Evolutionary conservation across 805 yeast genomes (phyloP).

Genomic region (Debaryomyces hansenii): DNA sequence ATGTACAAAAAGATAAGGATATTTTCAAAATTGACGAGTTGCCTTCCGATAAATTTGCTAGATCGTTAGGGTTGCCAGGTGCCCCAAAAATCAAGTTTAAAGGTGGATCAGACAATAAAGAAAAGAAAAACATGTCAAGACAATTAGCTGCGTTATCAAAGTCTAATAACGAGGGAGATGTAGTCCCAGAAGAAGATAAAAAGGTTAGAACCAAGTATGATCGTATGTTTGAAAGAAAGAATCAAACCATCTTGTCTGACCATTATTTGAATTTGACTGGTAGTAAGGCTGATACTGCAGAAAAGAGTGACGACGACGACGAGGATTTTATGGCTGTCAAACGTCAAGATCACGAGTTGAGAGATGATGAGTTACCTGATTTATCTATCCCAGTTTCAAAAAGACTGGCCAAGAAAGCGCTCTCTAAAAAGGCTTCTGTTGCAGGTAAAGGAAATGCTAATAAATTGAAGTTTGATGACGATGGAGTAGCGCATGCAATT

Average conservation of each 20-base stretch:
- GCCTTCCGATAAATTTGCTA: slow-evolving; percentile 82
- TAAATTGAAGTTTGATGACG: slow-evolving; percentile 88
- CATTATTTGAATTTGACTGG: slow-evolving; percentile 78
- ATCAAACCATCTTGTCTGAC: slow-evolving; percentile 88
- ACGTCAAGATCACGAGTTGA: slow-evolving; percentile 70
- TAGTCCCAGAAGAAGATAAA: slow-evolving; percentile 32
- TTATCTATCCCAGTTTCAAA: slow-evolving; percentile 70
- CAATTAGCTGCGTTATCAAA: slow-evolving; percentile 58
- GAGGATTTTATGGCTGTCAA: slow-evolving; percentile 83
- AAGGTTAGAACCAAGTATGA: slow-evolving; percentile 85
- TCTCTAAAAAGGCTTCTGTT: slow-evolving; percentile 76
- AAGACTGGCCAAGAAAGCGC: slow-evolving; percentile 79
- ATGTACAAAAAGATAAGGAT: slow-evolving; percentile 83
- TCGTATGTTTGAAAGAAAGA: slow-evolving; percentile 91
- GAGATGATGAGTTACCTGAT: slow-evolving; percentile 65
- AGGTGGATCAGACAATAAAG: slow-evolving; percentile 57
- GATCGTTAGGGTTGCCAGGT: slow-evolving; percentile 89
- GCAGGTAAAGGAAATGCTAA: slow-evolving; percentile 66
- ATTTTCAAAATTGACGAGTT: slow-evolving; percentile 76
- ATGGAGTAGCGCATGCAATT: slow-evolving; percentile 86
- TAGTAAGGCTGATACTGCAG: slow-evolving; percentile 26
- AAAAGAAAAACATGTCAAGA: slow-evolving; percentile 78
- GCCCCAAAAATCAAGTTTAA: slow-evolving; percentile 87
- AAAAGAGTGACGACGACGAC: slow-evolving; percentile 44
- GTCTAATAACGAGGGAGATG: slow-evolving; percentile 58